Evolutionary conservation across 495 filamentous ascomycete species (phyloP).

Genomic region (Podospora conica): DNA sequence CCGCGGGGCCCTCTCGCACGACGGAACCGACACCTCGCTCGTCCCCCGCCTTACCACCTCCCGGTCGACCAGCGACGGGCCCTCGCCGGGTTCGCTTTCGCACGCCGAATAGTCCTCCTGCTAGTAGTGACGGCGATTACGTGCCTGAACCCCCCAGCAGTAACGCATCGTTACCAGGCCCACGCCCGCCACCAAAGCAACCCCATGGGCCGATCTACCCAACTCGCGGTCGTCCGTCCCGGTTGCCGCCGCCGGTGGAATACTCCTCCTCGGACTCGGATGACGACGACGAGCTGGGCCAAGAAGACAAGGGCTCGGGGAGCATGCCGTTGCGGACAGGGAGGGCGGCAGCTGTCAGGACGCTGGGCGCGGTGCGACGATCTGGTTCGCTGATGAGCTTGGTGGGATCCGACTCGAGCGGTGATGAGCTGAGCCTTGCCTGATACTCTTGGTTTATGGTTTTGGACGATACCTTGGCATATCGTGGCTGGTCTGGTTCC

Average conservation of each 20-base stretch:
- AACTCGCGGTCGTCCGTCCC: background rate
- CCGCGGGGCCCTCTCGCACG: background rate
- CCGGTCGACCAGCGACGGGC: too few species aligned
- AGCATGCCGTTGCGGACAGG: background rate
- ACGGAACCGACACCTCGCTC: background rate
- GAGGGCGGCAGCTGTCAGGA: background rate
- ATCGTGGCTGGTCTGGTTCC: too few species aligned
- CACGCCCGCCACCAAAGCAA: background rate
- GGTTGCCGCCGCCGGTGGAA: background rate
- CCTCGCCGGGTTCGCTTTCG: too few species aligned
- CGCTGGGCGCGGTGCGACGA: background rate
- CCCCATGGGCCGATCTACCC: background rate
- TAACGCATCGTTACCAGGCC: too few species aligned
- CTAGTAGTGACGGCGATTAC: background rate
- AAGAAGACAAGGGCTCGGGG: background rate
- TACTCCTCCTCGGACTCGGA: background rate
- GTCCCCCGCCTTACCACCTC: too few species aligned
- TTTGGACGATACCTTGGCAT: too few species aligned
- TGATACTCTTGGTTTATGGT: background rate
- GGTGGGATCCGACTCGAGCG: background rate
- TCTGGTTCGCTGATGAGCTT: background rate
- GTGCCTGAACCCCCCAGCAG: too few species aligned
- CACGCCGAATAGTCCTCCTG: too few species aligned
- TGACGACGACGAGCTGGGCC: background rate
- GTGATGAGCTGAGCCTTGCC: conserved; percentile 5